Conservation (phyloP, 2,329 filamentous ascomycete species). For the Trichoderma gracile region DNA sequence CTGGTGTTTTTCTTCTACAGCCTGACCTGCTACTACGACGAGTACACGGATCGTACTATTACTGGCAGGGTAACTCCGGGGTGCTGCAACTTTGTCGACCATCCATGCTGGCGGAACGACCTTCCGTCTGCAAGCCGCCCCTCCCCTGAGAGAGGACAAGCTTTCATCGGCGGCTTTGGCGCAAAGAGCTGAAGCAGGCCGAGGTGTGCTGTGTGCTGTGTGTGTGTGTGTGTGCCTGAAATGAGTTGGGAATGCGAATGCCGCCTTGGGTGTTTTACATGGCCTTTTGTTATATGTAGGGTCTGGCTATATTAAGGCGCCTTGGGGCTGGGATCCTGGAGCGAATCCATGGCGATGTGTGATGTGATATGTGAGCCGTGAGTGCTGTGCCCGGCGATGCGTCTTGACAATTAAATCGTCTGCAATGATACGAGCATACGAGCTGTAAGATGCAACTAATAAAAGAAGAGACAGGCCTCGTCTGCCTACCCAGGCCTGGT, state of each 20-base stretch:
- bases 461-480: not conserved
- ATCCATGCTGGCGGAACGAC: conserved; percentile 12
- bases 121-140: conserved; percentile 2
- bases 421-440: not conserved
- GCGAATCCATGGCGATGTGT: not conserved
- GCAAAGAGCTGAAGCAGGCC: conserved; percentile 5
- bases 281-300: not conserved
- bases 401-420: not conserved
- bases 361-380: not conserved
- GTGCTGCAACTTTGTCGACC: not conserved
- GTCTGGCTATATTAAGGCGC: too few species aligned
- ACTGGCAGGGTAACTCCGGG: too few species aligned
- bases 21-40: too few species aligned
- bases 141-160: not conserved
- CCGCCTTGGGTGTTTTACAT: not conserved
- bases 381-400: not conserved
- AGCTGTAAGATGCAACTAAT: not conserved
- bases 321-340: too few species aligned
- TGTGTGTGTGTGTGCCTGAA: too few species aligned
- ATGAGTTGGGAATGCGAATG: not conserved
- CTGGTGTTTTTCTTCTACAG: too few species aligned
- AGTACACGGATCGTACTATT: too few species aligned
- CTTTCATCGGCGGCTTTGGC: not conserved
- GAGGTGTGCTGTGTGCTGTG: not conserved
- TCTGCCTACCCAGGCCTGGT: too few species aligned